Percentiles rank a stretch among this genome's conserved stretches.
These are phyloP conservation scores for Trichosporon faecale DNA, from an alignment of 1,284 basidiomycete genomes.

Conservation along the genomic window DNA sequence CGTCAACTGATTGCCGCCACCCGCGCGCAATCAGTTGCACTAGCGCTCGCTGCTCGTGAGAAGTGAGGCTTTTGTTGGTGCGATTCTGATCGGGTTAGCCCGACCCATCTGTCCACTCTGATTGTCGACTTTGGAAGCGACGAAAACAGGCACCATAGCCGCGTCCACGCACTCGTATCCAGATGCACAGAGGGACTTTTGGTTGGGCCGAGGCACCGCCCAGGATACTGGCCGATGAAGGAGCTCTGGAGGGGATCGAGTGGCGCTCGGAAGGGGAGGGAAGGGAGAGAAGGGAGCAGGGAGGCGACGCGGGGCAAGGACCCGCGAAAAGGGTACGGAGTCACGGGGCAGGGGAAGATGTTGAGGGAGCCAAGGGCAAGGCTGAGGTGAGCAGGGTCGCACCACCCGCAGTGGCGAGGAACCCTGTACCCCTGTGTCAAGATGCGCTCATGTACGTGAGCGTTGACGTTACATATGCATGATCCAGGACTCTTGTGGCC, in stretches of 20 bases:
- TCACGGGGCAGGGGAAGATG: background rate
- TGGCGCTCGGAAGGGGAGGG: background rate
- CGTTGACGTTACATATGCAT: conserved; percentile 8
- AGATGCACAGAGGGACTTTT: background rate
- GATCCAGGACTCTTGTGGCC: background rate
- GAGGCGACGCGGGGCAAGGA: background rate
- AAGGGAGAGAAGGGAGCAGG: background rate
- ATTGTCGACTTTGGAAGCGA: background rate
- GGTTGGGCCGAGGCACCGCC: background rate
- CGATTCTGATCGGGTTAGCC: background rate
- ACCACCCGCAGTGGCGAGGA: background rate
- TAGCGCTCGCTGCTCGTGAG: background rate
- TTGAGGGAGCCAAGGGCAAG: background rate
- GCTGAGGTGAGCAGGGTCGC: background rate
- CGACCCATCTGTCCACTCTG: background rate
- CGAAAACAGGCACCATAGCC: background rate
- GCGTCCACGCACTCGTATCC: background rate
- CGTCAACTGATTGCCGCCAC: background rate
- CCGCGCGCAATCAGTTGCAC: background rate
- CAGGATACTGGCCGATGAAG: background rate
- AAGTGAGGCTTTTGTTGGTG: background rate
- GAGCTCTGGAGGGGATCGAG: background rate
- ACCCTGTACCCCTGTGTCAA: conserved; percentile 10
- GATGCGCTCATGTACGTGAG: background rate
- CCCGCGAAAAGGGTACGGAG: background rate